Conservation (phyloP, 495 filamentous ascomycete species). For the Apodospora peruviana region DNA sequence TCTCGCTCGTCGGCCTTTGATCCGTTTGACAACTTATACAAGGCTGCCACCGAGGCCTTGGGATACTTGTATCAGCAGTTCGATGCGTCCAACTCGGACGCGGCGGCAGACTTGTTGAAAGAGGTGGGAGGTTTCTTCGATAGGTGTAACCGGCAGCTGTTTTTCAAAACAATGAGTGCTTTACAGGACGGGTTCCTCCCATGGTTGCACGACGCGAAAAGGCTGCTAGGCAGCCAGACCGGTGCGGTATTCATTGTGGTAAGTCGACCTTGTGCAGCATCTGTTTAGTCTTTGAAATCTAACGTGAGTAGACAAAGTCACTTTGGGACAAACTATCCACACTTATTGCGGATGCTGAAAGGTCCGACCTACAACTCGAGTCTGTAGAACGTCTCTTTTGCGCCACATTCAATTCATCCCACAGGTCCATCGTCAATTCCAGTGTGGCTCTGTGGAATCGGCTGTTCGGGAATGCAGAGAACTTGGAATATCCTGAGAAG, state of each 20-base stretch:
- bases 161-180: conserved; percentile 36
- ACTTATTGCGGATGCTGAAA: conserved; percentile 21
- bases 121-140: conserved; percentile 30
- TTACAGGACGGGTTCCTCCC: conserved; percentile 54
- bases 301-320: conserved; percentile 27
- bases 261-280: conserved; percentile 15
- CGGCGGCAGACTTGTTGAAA: conserved; percentile 23
- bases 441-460: conserved; percentile 39
- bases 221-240: conserved; percentile 27
- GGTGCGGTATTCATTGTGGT: conserved; percentile 27
- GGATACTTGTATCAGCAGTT: conserved; percentile 36
- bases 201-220: conserved; percentile 56
- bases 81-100: conserved; percentile 16
- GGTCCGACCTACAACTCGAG: conserved; percentile 32
- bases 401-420: conserved; percentile 44
- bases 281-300: conserved; percentile 7
- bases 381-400: conserved; percentile 34
- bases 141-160: conserved; percentile 32
- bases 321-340: conserved; percentile 38
- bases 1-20: conserved; percentile 45
- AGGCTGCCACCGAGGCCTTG: conserved; percentile 41
- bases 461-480: conserved; percentile 28
- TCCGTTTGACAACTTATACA: conserved; percentile 58
- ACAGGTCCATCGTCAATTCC: conserved; percentile 36
- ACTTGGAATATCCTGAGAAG: conserved; percentile 37